Evolutionary conservation across 345 rosid genomes (phyloP), one percentile per base, ranked within the genome.

Genomic region (Populus davidiana): DNA sequence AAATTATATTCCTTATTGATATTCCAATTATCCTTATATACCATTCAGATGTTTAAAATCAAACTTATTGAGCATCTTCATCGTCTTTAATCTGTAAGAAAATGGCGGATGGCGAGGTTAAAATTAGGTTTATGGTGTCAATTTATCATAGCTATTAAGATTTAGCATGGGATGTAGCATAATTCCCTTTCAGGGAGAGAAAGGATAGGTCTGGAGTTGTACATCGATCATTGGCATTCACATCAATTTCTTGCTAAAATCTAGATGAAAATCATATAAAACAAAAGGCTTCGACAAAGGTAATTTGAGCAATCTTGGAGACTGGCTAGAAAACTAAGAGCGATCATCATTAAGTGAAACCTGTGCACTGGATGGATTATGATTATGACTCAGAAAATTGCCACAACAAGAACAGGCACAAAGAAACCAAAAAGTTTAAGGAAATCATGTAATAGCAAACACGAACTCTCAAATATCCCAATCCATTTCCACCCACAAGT

Each of bases 1-100:
- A 2, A 31, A 0, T 2, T 31, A 31, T 2, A 31, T 2, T 3
- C 0, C 0, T 31, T 31, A 31, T 2, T 2, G 1, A 2, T 31
- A 31, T 31, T 31, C 4, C 35, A 20, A 52, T 20, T 9, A 50
- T 50, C 35, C 35, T 33, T 33, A 33, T 0, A 49, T 49, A 16
- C 0, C 52, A 49, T 4, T 49, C 5, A 16, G 52, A 49, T 49
- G 5, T 14, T 17, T 52, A 52, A 0, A 52, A 52, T 23, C 59
- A 52, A 52, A 17, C n/a, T 52, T 18, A 21, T 52, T 52, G 59
- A 20, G 20, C 10, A 52, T 52, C 59, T 52, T 52, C 8, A 18
- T 52, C 20, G 18, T 18, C 59, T 18, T 8, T 52, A 52, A 52
- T 52, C 59, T 52, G 59, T 20, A 20, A 52, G 23, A 18, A 52